A percentile compares a stretch with the other conserved stretches of the same genome.
Evolutionary conservation across 352 stramenopile species (phyloP).

Genomic region (Peronosclerospora sorghi): DNA sequence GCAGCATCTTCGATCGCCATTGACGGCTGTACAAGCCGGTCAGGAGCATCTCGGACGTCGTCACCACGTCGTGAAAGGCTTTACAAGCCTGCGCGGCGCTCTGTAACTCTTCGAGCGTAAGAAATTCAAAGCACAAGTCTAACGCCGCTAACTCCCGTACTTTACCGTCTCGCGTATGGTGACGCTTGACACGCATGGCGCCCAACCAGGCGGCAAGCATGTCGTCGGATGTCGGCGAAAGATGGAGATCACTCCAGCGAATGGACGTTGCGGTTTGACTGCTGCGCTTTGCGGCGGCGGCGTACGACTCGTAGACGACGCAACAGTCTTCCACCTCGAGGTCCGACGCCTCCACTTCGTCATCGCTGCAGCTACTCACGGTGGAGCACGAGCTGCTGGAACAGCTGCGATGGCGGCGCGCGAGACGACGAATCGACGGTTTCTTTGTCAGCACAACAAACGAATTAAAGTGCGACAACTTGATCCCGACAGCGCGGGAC

Average conservation of each 20-base stretch:
- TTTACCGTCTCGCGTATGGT: slow-evolving; percentile 7
- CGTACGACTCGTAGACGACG: slow-evolving; percentile 68
- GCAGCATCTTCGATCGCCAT: slow-evolving; percentile 30
- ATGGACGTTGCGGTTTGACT: slow-evolving; percentile 24
- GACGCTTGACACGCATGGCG: slow-evolving; percentile 10
- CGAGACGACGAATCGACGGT: slow-evolving; percentile 12
- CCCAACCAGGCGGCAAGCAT: slow-evolving; percentile 9
- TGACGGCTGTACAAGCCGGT: slow-evolving; percentile 49
- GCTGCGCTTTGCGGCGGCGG: slow-evolving; percentile 44
- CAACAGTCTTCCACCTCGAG: slow-evolving; percentile 28
- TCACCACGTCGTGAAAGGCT: slow-evolving; percentile 48
- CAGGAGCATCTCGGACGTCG: slow-evolving; percentile 30
- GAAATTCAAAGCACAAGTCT: slow-evolving; percentile 69
- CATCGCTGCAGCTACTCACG: slow-evolving; percentile 27
- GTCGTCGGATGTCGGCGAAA: slow-evolving; percentile 11
- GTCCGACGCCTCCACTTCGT: slow-evolving; percentile 19
- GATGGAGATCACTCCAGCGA: slow-evolving; percentile 64
- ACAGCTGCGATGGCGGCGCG: slow-evolving; percentile 22
- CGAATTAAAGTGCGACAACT: slow-evolving; percentile 17
- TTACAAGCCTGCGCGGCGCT: slow-evolving; percentile 30
- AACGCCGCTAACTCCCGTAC: slow-evolving; percentile 37
- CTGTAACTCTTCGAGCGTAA: slow-evolving; percentile 41
- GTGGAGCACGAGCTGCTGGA: slow-evolving; percentile 26
- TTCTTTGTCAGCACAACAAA: slow-evolving; percentile 33
- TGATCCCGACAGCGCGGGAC: slow-evolving; percentile 9